Evolutionary conservation across 2,329 filamentous ascomycete genomes (phyloP).

Genomic region (Epichloe scottii): DNA sequence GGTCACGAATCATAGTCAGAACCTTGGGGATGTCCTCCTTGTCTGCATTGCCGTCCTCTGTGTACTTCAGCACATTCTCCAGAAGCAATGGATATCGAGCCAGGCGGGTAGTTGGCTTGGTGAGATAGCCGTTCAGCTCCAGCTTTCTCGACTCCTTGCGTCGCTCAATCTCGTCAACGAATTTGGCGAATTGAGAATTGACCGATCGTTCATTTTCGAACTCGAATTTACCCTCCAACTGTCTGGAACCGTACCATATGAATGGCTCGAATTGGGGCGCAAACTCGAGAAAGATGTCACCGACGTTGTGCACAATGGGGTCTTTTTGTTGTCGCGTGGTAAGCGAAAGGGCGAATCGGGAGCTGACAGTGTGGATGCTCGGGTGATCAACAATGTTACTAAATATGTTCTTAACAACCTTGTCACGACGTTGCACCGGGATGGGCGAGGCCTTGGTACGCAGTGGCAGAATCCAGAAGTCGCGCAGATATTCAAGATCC

Average conservation of each 20-base stretch:
- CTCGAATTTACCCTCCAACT: slow-evolving; percentile 93
- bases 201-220: slow-evolving; percentile 90
- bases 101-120: slow-evolving; percentile 90
- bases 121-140: slow-evolving; percentile 93
- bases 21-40: slow-evolving; percentile 88
- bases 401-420: slow-evolving; percentile 89
- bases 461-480: slow-evolving; percentile 96
- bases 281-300: slow-evolving; percentile 87
- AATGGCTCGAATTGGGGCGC: slow-evolving; percentile 91
- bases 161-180: slow-evolving; percentile 92
- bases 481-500: slow-evolving; percentile 89
- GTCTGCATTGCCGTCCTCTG: slow-evolving; percentile 77
- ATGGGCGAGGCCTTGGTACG: slow-evolving; percentile 76
- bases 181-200: slow-evolving; percentile 75
- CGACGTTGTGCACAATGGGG: slow-evolving; percentile 77
- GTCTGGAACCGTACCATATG: slow-evolving; percentile 89
- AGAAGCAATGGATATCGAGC: slow-evolving; percentile 87
- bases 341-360: slow-evolving; percentile 72
- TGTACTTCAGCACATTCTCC: slow-evolving; percentile 86
- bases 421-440: slow-evolving; percentile 73
- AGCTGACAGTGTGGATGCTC: slow-evolving; percentile 80
- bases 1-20: slow-evolving; percentile 72
- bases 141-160: slow-evolving; percentile 94
- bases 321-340: slow-evolving; percentile 84
- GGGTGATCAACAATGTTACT: slow-evolving; percentile 80